Evolutionary conservation across 1,284 basidiomycete species (phyloP).

Genomic region (Phylloboletellus chloephorus): DNA sequence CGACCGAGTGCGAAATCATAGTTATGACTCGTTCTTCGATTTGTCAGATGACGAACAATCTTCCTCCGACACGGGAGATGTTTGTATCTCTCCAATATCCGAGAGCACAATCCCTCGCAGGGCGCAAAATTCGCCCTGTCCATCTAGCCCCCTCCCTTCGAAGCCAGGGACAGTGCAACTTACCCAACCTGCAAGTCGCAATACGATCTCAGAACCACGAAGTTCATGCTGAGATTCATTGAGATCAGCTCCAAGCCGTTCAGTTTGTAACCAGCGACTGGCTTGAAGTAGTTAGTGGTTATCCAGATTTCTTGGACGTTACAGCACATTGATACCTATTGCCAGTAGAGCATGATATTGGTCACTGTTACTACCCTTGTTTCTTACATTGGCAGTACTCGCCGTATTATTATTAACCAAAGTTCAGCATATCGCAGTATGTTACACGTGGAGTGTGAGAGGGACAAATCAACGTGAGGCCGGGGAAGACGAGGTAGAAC

Average conservation of each 20-base stretch:
- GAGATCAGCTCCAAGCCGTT: conserved; percentile 40
- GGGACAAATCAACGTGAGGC: conserved; percentile 12
- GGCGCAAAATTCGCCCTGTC: neutral
- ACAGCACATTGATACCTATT: neutral
- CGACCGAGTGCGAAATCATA: conserved; percentile 1
- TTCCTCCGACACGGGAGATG: neutral
- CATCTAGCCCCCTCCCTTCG: neutral
- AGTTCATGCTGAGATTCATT: conserved; percentile 45
- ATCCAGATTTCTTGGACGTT: neutral
- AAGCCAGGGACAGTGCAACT: neutral
- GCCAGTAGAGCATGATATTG: neutral
- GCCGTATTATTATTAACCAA: conserved; percentile 23
- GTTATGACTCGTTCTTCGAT: conserved; percentile 8
- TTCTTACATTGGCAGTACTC: conserved; percentile 10
- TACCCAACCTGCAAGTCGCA: conserved; percentile 19
- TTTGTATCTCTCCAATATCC: conserved; percentile 7
- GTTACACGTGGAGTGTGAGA: conserved; percentile 26
- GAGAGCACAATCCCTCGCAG: conserved; percentile 2
- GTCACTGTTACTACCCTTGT: conserved; percentile 2
- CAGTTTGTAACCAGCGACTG: conserved; percentile 41
- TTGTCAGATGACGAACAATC: conserved; percentile 11
- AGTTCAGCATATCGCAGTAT: conserved; percentile 29
- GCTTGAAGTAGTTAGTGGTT: conserved; percentile 21
- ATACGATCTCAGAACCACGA: conserved; percentile 47
- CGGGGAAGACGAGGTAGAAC: conserved; percentile 2